These are phyloP conservation scores for Leishmania tarentolae DNA, from an alignment of 208 protist genomes.

Conservation along the genomic window DNA sequence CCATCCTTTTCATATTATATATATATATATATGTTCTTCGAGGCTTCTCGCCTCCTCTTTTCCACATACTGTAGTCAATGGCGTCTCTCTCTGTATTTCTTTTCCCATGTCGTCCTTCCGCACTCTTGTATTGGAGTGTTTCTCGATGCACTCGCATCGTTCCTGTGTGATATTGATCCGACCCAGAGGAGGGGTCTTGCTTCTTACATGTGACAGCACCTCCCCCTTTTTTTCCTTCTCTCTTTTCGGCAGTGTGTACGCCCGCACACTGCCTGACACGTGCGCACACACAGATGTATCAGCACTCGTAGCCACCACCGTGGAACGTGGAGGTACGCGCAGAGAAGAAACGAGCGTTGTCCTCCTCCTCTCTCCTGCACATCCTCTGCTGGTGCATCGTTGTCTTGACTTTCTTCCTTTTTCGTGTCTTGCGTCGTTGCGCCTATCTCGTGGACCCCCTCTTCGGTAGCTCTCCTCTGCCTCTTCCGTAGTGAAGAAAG, in stretches of 20 bases:
- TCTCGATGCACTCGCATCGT: neutral
- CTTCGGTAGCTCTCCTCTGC: neutral
- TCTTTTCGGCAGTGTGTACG: neutral
- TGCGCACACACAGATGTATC: neutral
- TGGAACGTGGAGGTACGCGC: neutral
- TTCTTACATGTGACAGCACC: conserved; percentile 3
- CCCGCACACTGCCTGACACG: neutral
- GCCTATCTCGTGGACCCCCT: neutral
- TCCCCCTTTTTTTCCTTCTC: neutral
- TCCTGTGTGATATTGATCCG: neutral
- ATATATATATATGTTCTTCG: too few relatives aligned
- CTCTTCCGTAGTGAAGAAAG: neutral
- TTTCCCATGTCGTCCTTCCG: conserved; percentile 20
- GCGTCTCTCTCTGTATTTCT: neutral
- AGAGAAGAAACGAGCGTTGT: neutral
- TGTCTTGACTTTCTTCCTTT: neutral
- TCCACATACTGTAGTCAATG: neutral
- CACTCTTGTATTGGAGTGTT: neutral
- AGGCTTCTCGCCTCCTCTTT: neutral
- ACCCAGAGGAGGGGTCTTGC: neutral
- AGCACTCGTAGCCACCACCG: neutral
- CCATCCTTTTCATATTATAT: neutral
- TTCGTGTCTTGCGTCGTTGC: neutral
- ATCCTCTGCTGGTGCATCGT: neutral
- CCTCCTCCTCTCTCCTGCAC: neutral